Evolutionary conservation across 805 yeast species (phyloP).

Genomic region (Hanseniaspora nectarophila): DNA sequence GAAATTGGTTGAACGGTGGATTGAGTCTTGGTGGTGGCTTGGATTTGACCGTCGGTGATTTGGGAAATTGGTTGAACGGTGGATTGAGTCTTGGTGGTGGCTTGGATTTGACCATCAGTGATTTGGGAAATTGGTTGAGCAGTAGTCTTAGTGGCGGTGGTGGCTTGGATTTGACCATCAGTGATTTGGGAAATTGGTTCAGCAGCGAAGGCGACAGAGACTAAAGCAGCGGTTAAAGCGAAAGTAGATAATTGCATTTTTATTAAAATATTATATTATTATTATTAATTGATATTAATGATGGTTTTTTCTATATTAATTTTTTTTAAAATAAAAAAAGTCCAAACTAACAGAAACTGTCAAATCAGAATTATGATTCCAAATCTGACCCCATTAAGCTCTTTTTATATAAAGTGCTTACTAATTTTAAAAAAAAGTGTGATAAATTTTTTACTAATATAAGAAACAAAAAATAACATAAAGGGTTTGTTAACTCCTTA

Average conservation of each 20-base stretch:
- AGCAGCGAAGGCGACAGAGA: conserved; percentile 43
- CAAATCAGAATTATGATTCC: too few species aligned
- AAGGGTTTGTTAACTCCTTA: background rate
- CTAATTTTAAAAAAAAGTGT: too few species aligned
- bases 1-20: conserved; percentile 25
- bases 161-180: conserved; percentile 25
- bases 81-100: conserved; percentile 26
- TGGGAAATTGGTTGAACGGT: conserved; percentile 28
- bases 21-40: conserved; percentile 26
- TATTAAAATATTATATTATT: too few species aligned
- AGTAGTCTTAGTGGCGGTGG: conserved; percentile 19
- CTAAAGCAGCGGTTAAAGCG: conserved; percentile 51
- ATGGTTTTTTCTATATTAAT: too few species aligned
- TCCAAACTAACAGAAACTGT: too few species aligned
- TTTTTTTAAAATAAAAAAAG: too few species aligned
- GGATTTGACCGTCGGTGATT: conserved; percentile 39
- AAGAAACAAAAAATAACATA: too few species aligned
- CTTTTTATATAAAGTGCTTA: too few species aligned
- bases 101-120: conserved; percentile 39
- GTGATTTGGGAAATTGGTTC: conserved; percentile 23
- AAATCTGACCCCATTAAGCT: too few species aligned
- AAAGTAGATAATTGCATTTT: conserved; percentile 28
- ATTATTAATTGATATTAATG: too few species aligned
- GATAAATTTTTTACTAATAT: too few species aligned
- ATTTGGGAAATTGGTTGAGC: conserved; percentile 30